Conservation (phyloP, 2,329 filamentous ascomycete species). For the Coniochaeta ligniaria region DNA sequence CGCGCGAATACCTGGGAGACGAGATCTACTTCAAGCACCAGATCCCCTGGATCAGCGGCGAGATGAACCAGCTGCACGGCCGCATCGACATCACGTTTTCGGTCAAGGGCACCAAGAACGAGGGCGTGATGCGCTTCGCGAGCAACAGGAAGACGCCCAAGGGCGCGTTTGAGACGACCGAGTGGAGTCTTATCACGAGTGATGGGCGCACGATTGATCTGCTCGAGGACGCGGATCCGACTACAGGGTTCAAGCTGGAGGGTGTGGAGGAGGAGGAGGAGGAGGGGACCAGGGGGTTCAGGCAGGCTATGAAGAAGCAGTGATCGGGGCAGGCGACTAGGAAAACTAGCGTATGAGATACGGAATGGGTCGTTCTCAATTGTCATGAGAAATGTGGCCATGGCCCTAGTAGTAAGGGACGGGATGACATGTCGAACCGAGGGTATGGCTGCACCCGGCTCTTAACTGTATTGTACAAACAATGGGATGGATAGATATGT, state of each 20-base stretch:
- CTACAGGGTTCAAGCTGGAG: constrained; percentile 32
- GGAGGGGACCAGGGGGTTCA: constrained; percentile 37
- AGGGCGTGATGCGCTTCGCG: constrained; percentile 72
- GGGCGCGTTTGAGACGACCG: constrained; percentile 72
- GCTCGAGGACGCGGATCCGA: constrained; percentile 65
- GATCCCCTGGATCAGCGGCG: constrained; percentile 77
- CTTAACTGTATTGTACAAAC: constrained; percentile 4
- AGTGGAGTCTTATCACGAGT: constrained; percentile 75
- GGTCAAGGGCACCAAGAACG: constrained; percentile 70
- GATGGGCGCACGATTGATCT: constrained; percentile 61
- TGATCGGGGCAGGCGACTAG: neutral
- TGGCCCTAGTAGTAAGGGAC: neutral
- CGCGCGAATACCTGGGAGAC: constrained; percentile 75
- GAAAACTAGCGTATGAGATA: neutral
- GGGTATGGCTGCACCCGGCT: neutral
- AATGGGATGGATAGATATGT: constrained; percentile 16
- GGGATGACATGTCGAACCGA: neutral
- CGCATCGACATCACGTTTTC: constrained; percentile 80
- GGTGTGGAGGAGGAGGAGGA: constrained; percentile 12
- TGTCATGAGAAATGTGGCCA: neutral
- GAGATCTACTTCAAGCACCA: constrained; percentile 74
- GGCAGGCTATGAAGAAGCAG: constrained; percentile 35
- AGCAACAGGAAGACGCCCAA: constrained; percentile 59
- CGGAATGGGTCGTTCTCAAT: neutral
- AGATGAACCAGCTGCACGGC: constrained; percentile 91